These are phyloP conservation scores for Aspergillus incahuasiensis DNA, from an alignment of 495 filamentous ascomycete genomes.

Conservation along the genomic window DNA sequence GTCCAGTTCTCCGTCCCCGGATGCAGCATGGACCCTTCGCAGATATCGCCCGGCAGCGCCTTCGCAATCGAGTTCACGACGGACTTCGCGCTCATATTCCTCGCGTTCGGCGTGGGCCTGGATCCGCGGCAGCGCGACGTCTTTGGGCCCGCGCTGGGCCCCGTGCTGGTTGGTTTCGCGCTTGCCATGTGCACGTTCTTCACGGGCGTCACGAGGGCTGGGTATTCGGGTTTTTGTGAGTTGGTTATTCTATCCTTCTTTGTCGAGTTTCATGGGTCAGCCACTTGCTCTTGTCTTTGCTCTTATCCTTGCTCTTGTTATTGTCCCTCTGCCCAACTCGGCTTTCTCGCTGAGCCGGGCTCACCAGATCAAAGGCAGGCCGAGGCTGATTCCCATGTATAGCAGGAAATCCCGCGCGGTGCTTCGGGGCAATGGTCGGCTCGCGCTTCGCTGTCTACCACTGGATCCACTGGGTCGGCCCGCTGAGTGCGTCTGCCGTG, in stretches of 20 bases:
- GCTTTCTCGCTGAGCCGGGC: too few relatives aligned
- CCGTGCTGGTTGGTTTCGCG: constrained; percentile 48
- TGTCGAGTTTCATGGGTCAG: too few relatives aligned
- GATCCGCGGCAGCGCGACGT: constrained; percentile 50
- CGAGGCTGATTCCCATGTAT: background rate
- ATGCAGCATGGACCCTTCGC: constrained; percentile 26
- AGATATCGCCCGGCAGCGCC: constrained; percentile 27
- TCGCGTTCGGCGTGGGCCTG: constrained; percentile 50
- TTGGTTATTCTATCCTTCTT: too few relatives aligned
- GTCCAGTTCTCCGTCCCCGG: constrained; percentile 34
- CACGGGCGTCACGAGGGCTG: constrained; percentile 25
- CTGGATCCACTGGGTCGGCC: constrained; percentile 36
- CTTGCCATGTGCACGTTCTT: constrained; percentile 30
- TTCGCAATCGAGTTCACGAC: constrained; percentile 43
- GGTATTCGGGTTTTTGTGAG: constrained; percentile 41
- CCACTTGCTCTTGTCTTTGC: too few relatives aligned
- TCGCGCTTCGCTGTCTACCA: constrained; percentile 29
- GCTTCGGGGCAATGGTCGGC: constrained; percentile 30
- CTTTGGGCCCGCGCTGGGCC: constrained; percentile 47
- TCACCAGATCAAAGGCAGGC: too few relatives aligned
- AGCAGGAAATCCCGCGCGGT: constrained; percentile 35
- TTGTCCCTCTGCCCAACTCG: too few relatives aligned
- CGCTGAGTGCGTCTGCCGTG: constrained; percentile 23
- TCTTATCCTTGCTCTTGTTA: too few relatives aligned
- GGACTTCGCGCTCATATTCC: constrained; percentile 37